Conservation (phyloP, 108 stramenopile genomes). For the Nannochloropsis salina region DNA sequence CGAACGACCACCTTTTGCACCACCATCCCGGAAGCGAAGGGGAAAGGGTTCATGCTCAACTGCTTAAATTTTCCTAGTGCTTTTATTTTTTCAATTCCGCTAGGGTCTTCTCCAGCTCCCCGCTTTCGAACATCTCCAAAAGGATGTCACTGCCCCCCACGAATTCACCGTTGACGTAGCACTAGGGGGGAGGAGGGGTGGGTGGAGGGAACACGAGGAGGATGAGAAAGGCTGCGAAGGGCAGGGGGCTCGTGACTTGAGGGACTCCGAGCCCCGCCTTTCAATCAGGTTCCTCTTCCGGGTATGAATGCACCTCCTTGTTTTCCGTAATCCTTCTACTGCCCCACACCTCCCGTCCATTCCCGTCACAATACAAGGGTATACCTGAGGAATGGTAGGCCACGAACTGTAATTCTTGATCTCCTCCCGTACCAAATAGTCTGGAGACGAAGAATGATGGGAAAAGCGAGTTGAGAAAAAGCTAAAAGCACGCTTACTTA, state of each 20-base stretch:
- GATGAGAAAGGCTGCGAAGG: background rate
- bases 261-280: too few relatives aligned
- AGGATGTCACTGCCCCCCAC: slow-evolving; percentile 30
- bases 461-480: too few relatives aligned
- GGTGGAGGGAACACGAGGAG: background rate
- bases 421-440: slow-evolving; percentile 17
- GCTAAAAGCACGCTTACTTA: too few relatives aligned
- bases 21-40: too few relatives aligned
- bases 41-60: too few relatives aligned
- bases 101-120: slow-evolving; percentile 26
- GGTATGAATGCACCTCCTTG: too few relatives aligned
- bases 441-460: background rate
- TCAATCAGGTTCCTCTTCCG: too few relatives aligned
- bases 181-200: background rate
- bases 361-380: too few relatives aligned
- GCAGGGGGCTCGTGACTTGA: background rate
- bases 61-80: background rate
- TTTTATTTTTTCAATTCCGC: background rate
- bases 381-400: slow-evolving; percentile 32
- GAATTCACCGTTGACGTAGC: slow-evolving; percentile 28
- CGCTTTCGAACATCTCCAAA: slow-evolving; percentile 20
- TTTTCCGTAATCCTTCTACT: too few relatives aligned
- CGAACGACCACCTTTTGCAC: too few relatives aligned
- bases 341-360: too few relatives aligned
- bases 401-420: slow-evolving; percentile 29